Evolutionary conservation across 495 filamentous ascomycete species (phyloP), one percentile per base, ranked within the genome.

Genomic region (Polyplosphaeria fusca): DNA sequence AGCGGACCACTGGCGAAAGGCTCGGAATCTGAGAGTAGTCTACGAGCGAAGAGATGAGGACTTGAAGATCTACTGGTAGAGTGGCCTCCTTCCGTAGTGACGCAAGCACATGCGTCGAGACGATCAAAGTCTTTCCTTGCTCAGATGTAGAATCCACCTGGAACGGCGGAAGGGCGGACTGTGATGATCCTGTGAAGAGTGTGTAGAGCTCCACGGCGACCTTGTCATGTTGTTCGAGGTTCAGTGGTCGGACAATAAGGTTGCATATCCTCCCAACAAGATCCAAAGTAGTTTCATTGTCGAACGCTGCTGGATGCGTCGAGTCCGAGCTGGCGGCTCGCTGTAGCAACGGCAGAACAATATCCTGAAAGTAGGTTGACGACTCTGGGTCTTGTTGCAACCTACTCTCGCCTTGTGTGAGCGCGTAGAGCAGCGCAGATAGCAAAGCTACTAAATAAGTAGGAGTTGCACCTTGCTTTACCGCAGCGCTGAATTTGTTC

Each of bases 211-310:
- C 80, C 12, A 72, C 52, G 2, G 78, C 71, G n/a, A 84, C 71
- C 24, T 76, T 70, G 19, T 73, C 71, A 54, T 88, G 83, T 60
- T 81, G 77, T 38, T 77, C 69, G 14, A 61, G 47, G 3, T 79
- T 71, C 19, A 84, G 71, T 7, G 80, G 71, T 24, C 80, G 70
- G 19, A 87, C 73, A 23, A 88, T 79, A 35, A 84, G 70, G 51
- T 80, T 85, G 60, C 76, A 76, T 14, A 89, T 73, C 48, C 82
- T 72, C n/a, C 85, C 86, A 11, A 86, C 70, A 23, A 82, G 74
- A 26, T 87, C 82, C 13, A 86, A 46, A 0, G 59, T 68, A 1
- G 45, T 18, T 27, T 77, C 69, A 57, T 86, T 77, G 20, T 75
- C 72, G 43, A 86, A 67, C 11, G 79, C 77, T 25, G 65, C 26